A percentile compares a stretch with the other conserved stretches of the same genome.
phyloP scores from a whole-genome alignment of 2,329 filamentous ascomycete species.

The Aureobasidium melanogenum region DNA sequence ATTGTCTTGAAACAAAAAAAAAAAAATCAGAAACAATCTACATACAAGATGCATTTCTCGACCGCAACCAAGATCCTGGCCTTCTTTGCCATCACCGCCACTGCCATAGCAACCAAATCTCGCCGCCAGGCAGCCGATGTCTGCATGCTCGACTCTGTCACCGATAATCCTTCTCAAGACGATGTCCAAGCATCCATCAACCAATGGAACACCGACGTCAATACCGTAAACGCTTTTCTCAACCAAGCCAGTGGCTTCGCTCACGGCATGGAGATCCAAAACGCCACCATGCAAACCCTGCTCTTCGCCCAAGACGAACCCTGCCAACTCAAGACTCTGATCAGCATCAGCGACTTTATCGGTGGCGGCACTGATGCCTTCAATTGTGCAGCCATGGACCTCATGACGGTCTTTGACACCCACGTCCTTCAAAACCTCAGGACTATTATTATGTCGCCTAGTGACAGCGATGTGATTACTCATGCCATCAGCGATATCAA shows the following conservation, averaged over 20 bases:
- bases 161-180: background rate
- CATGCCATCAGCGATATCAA: conserved; percentile 16
- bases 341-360: conserved; percentile 2
- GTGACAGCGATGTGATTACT: conserved; percentile 3
- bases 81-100: background rate
- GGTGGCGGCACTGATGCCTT: conserved; percentile 11
- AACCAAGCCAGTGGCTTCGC: conserved; percentile 43
- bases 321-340: conserved; percentile 16
- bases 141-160: conserved; percentile 15
- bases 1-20: background rate
- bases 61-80: background rate
- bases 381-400: conserved; percentile 5
- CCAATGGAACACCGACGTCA: conserved; percentile 34
- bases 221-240: conserved; percentile 48
- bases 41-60: background rate
- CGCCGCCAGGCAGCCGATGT: conserved; percentile 5
- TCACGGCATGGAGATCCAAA: conserved; percentile 24
- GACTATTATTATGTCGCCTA: conserved; percentile 11
- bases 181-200: conserved; percentile 15
- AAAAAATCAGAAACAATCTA: background rate
- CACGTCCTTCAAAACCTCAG: conserved; percentile 17
- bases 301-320: conserved; percentile 17
- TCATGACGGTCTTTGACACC: conserved; percentile 13
- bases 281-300: conserved; percentile 7
- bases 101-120: background rate